Evolutionary conservation across 1,284 basidiomycete genomes (phyloP).

Genomic region (Ceratobasidium sp.): DNA sequence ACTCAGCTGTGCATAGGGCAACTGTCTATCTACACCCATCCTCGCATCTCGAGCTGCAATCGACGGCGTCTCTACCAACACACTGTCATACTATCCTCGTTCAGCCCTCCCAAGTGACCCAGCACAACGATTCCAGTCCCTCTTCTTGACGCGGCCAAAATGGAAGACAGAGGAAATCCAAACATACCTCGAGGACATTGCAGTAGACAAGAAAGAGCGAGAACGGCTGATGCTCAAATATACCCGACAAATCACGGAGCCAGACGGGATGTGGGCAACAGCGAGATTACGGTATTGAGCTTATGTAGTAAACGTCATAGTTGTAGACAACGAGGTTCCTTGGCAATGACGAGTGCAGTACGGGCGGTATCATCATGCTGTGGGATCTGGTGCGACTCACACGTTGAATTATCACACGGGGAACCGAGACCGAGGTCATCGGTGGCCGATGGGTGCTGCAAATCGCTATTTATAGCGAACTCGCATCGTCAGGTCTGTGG

Average conservation of each 20-base stretch:
- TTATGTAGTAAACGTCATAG: background rate
- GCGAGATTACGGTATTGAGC: slow-evolving; percentile 55
- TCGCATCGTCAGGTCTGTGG: background rate
- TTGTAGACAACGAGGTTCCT: background rate
- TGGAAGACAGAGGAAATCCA: slow-evolving; percentile 83
- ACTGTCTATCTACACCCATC: slow-evolving; percentile 59
- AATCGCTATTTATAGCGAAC: slow-evolving; percentile 7
- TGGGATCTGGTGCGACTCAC: background rate
- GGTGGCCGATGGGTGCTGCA: background rate
- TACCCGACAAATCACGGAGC: slow-evolving; percentile 75
- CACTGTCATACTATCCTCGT: slow-evolving; percentile 74
- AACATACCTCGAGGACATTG: slow-evolving; percentile 82
- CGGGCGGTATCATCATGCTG: background rate
- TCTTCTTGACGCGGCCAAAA: slow-evolving; percentile 60
- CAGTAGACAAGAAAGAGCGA: slow-evolving; percentile 80
- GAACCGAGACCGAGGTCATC: background rate
- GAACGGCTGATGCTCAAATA: slow-evolving; percentile 88
- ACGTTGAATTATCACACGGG: background rate
- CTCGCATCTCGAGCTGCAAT: slow-evolving; percentile 19
- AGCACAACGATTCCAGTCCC: slow-evolving; percentile 77
- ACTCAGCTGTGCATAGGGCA: slow-evolving; percentile 60
- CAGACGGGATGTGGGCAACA: slow-evolving; percentile 72
- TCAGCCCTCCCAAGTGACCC: slow-evolving; percentile 75
- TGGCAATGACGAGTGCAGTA: background rate
- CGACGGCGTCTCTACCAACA: slow-evolving; percentile 43